phyloP scores from a whole-genome alignment of 2,329 filamentous ascomycete genomes.

The Zymoseptoria crescenta region DNA sequence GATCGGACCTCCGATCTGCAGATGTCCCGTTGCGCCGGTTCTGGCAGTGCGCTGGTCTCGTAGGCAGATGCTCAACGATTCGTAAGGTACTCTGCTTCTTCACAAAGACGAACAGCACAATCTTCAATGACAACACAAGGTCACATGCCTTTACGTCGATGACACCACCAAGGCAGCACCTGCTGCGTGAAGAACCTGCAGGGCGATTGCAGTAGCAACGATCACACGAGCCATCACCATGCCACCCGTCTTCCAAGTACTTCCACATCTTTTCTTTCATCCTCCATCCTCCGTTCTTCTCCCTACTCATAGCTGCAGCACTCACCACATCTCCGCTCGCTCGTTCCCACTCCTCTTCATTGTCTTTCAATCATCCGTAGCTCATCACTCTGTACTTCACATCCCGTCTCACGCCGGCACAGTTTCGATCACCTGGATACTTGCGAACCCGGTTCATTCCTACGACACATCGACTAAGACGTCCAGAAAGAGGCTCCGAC shows the following conservation, averaged over 20 bases:
- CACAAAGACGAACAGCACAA: not conserved
- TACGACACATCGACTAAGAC: not conserved
- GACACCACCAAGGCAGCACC: not conserved
- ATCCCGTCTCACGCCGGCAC: not conserved
- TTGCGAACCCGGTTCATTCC: not conserved
- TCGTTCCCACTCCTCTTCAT: not conserved
- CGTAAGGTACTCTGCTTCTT: not conserved
- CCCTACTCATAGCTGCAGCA: not conserved
- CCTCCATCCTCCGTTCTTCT: not conserved
- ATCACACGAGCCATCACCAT: not conserved
- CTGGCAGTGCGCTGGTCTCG: not conserved
- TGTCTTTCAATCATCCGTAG: not conserved
- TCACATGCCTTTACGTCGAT: not conserved
- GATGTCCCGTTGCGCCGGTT: not conserved
- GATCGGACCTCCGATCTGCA: not conserved
- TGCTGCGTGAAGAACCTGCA: not conserved
- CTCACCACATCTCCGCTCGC: not conserved
- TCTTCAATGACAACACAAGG: not conserved
- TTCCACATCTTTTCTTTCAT: not conserved
- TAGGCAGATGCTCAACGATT: not conserved
- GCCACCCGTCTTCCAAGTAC: not conserved
- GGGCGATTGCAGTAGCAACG: not conserved
- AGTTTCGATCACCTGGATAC: not conserved
- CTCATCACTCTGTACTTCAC: not conserved
- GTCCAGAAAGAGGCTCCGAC: not conserved